phyloP scores from a whole-genome alignment of 768 basidiomycete species.

The Panaeolus cyanescens region DNA sequence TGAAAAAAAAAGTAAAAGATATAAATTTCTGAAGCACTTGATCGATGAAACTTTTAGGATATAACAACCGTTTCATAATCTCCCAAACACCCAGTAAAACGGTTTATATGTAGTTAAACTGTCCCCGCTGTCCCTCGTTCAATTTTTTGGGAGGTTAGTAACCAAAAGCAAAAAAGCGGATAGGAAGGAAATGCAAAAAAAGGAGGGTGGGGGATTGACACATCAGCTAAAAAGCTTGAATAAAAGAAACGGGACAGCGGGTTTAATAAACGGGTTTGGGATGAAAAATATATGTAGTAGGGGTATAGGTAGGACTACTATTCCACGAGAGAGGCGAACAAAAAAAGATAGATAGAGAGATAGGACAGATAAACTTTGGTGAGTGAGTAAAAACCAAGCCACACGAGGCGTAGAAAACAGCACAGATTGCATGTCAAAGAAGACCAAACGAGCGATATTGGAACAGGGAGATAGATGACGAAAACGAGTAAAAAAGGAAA shows the following conservation, averaged over 20 bases:
- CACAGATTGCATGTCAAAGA: not conserved
- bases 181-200: not conserved
- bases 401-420: not conserved
- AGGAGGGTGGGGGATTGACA: not conserved
- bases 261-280: not conserved
- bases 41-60: not conserved
- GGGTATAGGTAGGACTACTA: not conserved
- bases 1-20: no score
- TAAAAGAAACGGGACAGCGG: not conserved
- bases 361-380: not conserved
- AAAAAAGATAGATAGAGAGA: not conserved
- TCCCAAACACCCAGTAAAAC: not conserved
- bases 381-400: not conserved
- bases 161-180: not conserved
- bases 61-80: not conserved
- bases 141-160: not conserved
- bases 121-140: not conserved
- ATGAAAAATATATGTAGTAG: not conserved
- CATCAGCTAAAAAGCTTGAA: not conserved
- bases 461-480: not conserved
- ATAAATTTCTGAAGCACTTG: not conserved
- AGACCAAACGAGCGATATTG: constrained; percentile 1
- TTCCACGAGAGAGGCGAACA: not conserved
- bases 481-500: constrained; percentile 2
- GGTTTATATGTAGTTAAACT: not conserved